phyloP scores from a whole-genome alignment of 176 grass and related monocot species.

The Aegilops longissima region DNA sequence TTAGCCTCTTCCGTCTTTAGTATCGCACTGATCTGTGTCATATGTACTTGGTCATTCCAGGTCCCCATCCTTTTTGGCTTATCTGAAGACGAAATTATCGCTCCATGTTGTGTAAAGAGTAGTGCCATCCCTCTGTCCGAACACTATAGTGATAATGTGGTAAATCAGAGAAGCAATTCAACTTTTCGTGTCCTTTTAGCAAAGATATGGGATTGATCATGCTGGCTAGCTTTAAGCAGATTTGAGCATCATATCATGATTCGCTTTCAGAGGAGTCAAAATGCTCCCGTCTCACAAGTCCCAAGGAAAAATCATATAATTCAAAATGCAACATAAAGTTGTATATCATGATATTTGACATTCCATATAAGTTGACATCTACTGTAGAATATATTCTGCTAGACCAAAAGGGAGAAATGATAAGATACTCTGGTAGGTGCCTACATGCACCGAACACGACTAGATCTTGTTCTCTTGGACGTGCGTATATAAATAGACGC shows the following conservation, averaged over 20 bases:
- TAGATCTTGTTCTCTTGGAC: background rate
- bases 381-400: background rate
- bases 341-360: background rate
- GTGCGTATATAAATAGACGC: background rate
- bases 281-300: background rate
- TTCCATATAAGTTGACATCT: background rate
- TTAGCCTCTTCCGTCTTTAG: too few relatives aligned
- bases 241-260: background rate
- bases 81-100: too few relatives aligned
- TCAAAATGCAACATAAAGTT: background rate
- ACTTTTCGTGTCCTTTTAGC: background rate
- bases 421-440: background rate
- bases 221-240: background rate
- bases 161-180: background rate
- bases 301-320: background rate
- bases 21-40: too few relatives aligned
- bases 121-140: too few relatives aligned
- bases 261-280: background rate
- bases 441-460: background rate
- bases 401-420: background rate
- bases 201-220: background rate
- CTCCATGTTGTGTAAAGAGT: too few relatives aligned
- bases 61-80: background rate
- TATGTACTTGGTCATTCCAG: background rate
- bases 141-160: background rate